These are phyloP conservation scores for Aspergillus vadensis DNA, from an alignment of 2,329 filamentous ascomycete species.

Conservation along the genomic window DNA sequence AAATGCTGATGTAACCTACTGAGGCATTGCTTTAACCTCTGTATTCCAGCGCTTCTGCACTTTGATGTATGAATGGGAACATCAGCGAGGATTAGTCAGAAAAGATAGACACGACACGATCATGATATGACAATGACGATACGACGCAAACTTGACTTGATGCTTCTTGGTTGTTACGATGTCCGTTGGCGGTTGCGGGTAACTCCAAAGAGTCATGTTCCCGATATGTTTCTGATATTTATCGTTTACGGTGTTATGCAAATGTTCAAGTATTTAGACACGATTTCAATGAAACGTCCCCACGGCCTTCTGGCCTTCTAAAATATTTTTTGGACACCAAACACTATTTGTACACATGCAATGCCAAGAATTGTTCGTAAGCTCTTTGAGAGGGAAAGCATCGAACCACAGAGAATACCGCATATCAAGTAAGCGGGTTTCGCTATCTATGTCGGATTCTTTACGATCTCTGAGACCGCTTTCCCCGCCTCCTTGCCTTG, in stretches of 20 bases:
- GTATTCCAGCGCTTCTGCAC: too few species aligned
- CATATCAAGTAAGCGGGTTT: neutral
- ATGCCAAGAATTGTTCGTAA: neutral
- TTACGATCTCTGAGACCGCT: constrained; percentile 34
- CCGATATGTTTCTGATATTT: neutral
- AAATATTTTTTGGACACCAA: constrained; percentile 1
- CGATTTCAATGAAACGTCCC: neutral
- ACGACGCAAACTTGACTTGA: constrained; percentile 8
- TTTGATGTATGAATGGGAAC: neutral
- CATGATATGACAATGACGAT: constrained; percentile 28
- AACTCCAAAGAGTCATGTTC: neutral
- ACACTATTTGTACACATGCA: neutral
- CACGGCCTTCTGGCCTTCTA: neutral
- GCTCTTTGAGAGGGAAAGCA: neutral
- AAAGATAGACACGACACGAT: constrained; percentile 17
- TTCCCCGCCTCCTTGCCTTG: constrained; percentile 30
- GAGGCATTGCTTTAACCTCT: too few species aligned
- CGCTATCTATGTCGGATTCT: neutral
- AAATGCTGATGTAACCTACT: constrained; percentile 38
- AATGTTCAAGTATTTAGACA: neutral
- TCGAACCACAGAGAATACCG: neutral
- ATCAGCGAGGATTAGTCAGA: neutral
- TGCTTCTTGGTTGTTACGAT: constrained; percentile 10
- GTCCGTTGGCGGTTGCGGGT: constrained; percentile 14
- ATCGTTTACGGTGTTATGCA: neutral